Conservation (phyloP, 768 basidiomycete genomes). For the Tylopilus cervinicoccineus region DNA sequence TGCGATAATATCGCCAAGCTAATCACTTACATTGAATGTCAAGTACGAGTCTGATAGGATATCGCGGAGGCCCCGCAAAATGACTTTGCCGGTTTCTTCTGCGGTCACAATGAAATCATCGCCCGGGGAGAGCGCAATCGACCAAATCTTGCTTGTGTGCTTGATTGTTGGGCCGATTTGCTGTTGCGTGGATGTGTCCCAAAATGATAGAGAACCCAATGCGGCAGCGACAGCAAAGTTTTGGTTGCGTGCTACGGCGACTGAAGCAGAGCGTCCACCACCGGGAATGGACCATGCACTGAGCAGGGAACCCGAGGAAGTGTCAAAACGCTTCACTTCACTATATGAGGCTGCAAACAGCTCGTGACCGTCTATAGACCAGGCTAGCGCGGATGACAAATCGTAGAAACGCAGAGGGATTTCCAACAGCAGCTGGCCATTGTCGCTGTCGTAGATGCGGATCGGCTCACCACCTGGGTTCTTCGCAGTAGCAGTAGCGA, state of each 20-base stretch:
- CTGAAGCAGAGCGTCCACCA: not conserved
- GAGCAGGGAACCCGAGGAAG: not conserved
- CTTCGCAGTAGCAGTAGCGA: not conserved
- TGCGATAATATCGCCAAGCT: not conserved
- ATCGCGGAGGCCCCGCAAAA: not conserved
- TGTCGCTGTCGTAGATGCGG: not conserved
- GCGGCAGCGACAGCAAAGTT: not conserved
- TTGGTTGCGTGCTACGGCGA: not conserved
- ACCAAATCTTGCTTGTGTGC: not conserved
- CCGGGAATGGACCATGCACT: not conserved
- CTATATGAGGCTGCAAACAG: not conserved
- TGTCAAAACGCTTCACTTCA: slow-evolving; percentile 1
- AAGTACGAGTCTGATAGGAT: slow-evolving; percentile 1
- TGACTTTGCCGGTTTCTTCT: not conserved
- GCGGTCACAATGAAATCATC: not conserved
- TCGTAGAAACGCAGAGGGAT: not conserved
- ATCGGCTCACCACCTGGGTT: not conserved
- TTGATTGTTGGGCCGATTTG: not conserved
- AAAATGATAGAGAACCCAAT: not conserved
- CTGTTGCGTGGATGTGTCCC: not conserved
- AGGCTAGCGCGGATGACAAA: not conserved
- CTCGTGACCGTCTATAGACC: slow-evolving; percentile 4
- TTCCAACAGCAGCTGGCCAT: not conserved
- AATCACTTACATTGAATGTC: not conserved
- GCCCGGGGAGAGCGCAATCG: not conserved